A percentile compares a stretch with the other conserved stretches of the same genome.
These are phyloP conservation scores for Cyclaneusma minus DNA, from an alignment of 2,329 filamentous ascomycete genomes.

Conservation along the genomic window DNA sequence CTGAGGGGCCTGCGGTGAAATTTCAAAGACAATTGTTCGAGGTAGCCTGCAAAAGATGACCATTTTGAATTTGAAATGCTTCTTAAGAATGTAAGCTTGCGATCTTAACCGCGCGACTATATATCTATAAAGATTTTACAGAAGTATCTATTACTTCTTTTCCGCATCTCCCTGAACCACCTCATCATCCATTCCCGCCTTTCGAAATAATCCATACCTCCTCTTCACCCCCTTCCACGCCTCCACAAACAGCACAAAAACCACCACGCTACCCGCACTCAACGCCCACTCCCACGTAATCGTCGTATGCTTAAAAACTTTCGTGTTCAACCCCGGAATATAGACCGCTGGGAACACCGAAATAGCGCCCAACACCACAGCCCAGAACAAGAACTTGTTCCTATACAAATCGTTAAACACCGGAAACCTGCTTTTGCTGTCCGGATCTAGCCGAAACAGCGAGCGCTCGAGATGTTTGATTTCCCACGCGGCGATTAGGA, in stretches of 20 bases:
- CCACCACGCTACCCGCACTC: constrained; percentile 35
- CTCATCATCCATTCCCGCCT: too few relatives aligned
- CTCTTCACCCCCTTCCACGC: constrained; percentile 47
- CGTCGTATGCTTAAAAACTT: constrained; percentile 43
- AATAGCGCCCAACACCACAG: constrained; percentile 34
- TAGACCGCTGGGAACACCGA: constrained; percentile 43
- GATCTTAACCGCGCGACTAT: too few relatives aligned
- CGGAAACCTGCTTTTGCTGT: constrained; percentile 19
- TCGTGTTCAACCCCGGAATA: constrained; percentile 47
- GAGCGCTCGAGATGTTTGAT: constrained; percentile 40
- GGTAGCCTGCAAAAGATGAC: too few relatives aligned
- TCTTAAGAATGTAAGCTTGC: too few relatives aligned
- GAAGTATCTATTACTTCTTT: too few relatives aligned
- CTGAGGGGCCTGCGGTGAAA: too few relatives aligned
- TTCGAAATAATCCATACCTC: too few relatives aligned
- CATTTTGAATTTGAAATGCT: too few relatives aligned
- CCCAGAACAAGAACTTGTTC: constrained; percentile 46
- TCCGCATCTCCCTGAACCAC: too few relatives aligned
- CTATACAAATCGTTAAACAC: constrained; percentile 29
- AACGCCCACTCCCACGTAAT: constrained; percentile 53
- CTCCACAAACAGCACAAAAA: constrained; percentile 47
- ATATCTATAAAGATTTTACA: too few relatives aligned
- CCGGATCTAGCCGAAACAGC: constrained; percentile 39
- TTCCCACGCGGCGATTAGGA: constrained; percentile 41
- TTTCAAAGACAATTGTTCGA: too few relatives aligned